Evolutionary conservation across 257 asterid genomes (phyloP).

Genomic region (Solanum pennellii): DNA sequence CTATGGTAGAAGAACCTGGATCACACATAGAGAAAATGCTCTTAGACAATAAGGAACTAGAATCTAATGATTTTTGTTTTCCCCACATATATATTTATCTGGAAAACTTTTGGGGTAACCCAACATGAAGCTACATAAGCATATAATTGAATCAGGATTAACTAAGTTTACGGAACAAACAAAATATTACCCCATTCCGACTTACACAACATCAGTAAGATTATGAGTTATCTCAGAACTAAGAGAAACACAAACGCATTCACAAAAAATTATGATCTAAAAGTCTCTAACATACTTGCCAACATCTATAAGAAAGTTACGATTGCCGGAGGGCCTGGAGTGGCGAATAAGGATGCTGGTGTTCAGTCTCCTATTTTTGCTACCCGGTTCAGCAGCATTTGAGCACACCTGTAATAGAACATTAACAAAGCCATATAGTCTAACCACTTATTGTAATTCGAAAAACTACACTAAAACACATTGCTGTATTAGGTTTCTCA

Average conservation of each 20-base stretch:
- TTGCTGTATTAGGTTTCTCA: background rate
- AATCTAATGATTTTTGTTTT: background rate
- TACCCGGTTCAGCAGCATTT: conserved; percentile 74
- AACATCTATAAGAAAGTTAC: conserved; percentile 85
- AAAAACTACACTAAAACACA: background rate
- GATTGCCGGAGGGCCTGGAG: conserved; percentile 40
- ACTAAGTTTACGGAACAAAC: background rate
- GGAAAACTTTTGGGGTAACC: background rate
- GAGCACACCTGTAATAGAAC: conserved; percentile 54
- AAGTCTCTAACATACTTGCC: conserved; percentile 69
- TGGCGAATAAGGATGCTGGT: conserved; percentile 81
- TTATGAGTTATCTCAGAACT: background rate
- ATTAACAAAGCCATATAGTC: background rate
- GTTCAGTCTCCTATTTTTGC: conserved; percentile 78
- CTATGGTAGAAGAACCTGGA: conserved; percentile 99
- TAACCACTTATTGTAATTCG: background rate
- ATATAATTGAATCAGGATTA: background rate
- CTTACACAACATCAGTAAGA: background rate
- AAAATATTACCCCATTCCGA: background rate
- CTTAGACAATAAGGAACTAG: background rate
- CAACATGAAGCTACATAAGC: background rate
- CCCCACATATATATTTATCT: background rate
- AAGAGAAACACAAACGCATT: background rate
- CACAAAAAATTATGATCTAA: background rate
- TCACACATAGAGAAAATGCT: background rate